These are phyloP conservation scores for Termitomyces sp. DNA, from an alignment of 768 basidiomycete genomes.

Conservation along the genomic window DNA sequence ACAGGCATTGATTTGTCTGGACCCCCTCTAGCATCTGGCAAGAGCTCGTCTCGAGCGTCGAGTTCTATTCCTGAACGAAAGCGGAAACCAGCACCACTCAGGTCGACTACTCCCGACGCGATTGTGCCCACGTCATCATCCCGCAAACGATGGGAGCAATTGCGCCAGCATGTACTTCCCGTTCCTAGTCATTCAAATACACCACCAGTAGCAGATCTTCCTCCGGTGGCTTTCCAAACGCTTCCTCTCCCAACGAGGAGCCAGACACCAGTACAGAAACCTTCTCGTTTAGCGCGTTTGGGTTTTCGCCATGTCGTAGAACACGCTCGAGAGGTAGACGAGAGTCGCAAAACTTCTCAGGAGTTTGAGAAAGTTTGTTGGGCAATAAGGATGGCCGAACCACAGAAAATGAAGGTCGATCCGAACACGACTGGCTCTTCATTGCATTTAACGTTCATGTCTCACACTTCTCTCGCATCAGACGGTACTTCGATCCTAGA, in stretches of 20 bases:
- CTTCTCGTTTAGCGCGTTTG: conserved; percentile 46
- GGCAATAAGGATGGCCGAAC: conserved; percentile 46
- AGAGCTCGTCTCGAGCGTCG: not conserved
- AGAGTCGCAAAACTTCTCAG: conserved; percentile 47
- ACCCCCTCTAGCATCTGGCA: not conserved
- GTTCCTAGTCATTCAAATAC: conserved; percentile 23
- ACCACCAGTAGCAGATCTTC: conserved; percentile 22
- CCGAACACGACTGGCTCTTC: conserved; percentile 31
- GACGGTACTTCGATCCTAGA: conserved; percentile 18
- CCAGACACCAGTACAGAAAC: conserved; percentile 40
- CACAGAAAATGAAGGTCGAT: conserved; percentile 23
- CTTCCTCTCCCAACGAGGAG: conserved; percentile 20
- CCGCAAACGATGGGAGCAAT: conserved; percentile 45
- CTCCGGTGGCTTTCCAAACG: conserved; percentile 16
- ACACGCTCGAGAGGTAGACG: conserved; percentile 53
- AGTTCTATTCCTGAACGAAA: conserved; percentile 14
- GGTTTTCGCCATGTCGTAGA: conserved; percentile 68
- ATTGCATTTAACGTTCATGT: conserved; percentile 40
- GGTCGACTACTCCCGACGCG: conserved; percentile 43
- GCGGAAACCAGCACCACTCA: conserved; percentile 12
- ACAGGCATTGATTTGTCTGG: conserved; percentile 10
- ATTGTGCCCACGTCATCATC: conserved; percentile 40
- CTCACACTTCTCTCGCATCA: conserved; percentile 29
- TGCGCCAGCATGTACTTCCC: conserved; percentile 53
- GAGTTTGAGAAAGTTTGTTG: conserved; percentile 58